Percentiles rank a stretch among this genome's conserved stretches.
These are phyloP conservation scores for Aspergillus heteromorphus DNA, from an alignment of 495 filamentous ascomycete species.

Conservation along the genomic window DNA sequence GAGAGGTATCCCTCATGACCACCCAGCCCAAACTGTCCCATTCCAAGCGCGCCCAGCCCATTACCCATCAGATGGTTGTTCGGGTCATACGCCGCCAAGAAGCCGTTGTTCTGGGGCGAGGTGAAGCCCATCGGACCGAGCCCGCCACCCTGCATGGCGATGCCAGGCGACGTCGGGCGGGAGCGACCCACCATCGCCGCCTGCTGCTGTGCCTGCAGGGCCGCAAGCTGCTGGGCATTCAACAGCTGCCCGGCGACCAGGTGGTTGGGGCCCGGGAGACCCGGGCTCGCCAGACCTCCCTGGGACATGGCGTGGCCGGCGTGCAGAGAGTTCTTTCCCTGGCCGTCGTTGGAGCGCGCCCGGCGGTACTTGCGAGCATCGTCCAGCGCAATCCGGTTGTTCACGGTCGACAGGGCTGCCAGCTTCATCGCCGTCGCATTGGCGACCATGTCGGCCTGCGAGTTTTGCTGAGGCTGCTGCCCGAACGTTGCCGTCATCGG, in stretches of 20 bases:
- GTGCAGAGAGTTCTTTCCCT: conserved; percentile 43
- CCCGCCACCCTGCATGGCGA: conserved; percentile 68
- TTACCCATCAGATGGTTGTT: conserved; percentile 68
- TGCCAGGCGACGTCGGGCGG: conserved; percentile 86
- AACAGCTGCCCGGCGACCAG: conserved; percentile 85
- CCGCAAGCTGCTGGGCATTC: conserved; percentile 77
- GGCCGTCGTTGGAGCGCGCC: conserved; percentile 82
- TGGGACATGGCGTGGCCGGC: conserved; percentile 40
- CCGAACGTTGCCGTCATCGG: conserved; percentile 88
- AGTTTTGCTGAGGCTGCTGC: conserved; percentile 37
- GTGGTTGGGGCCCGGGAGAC: conserved; percentile 60
- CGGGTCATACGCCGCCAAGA: conserved; percentile 82
- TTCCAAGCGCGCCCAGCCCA: conserved; percentile 61
- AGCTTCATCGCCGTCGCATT: conserved; percentile 99
- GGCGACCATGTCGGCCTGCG: conserved; percentile 94
- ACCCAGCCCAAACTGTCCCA: conserved; percentile 69
- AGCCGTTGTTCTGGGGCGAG: conserved; percentile 92
- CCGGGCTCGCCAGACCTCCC: conserved; percentile 43
- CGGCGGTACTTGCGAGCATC: conserved; percentile 92
- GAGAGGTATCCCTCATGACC: conserved; percentile 85
- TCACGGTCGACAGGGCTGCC: conserved; percentile 92
- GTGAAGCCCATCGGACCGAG: conserved; percentile 70
- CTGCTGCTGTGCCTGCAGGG: conserved; percentile 78
- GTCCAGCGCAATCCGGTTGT: conserved; percentile 95
- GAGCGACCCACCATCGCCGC: conserved; percentile 76